phyloP scores from a whole-genome alignment of 176 grass and related monocot genomes.

The Microstegium vimineum region DNA sequence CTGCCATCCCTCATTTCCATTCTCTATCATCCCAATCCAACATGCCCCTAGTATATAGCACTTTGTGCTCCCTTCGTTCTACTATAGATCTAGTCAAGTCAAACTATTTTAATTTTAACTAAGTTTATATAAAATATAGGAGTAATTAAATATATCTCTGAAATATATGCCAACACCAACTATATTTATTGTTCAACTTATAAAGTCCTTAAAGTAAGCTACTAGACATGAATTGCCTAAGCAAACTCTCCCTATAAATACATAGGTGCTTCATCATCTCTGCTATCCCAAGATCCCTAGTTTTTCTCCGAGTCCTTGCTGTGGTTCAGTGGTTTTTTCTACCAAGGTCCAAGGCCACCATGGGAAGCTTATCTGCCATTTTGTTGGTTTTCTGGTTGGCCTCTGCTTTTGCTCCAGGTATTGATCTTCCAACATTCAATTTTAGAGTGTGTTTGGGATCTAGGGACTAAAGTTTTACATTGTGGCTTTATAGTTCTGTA shows the following conservation, averaged over 20 bases:
- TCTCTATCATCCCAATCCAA: too few relatives aligned
- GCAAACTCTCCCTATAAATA: background rate
- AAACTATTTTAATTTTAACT: background rate
- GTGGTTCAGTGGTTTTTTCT: background rate
- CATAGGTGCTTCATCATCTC: background rate
- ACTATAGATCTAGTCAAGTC: background rate
- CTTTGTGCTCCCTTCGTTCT: background rate
- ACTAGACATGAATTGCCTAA: background rate
- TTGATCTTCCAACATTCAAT: background rate
- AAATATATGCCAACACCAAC: background rate
- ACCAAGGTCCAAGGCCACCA: background rate
- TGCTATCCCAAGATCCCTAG: background rate
- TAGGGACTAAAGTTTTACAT: too few relatives aligned
- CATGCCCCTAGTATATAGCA: background rate
- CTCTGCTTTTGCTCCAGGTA: background rate
- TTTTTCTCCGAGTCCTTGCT: background rate
- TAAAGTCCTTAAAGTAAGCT: background rate
- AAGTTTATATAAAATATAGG: background rate
- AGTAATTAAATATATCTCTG: background rate
- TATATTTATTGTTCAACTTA: background rate
- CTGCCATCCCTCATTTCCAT: too few relatives aligned
- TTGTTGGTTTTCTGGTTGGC: background rate
- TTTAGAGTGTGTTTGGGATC: too few relatives aligned
- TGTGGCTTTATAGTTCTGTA: background rate
- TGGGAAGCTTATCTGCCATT: background rate